phyloP scores from a whole-genome alignment of 495 filamentous ascomycete genomes.

The Annulohypoxylon stygium region DNA sequence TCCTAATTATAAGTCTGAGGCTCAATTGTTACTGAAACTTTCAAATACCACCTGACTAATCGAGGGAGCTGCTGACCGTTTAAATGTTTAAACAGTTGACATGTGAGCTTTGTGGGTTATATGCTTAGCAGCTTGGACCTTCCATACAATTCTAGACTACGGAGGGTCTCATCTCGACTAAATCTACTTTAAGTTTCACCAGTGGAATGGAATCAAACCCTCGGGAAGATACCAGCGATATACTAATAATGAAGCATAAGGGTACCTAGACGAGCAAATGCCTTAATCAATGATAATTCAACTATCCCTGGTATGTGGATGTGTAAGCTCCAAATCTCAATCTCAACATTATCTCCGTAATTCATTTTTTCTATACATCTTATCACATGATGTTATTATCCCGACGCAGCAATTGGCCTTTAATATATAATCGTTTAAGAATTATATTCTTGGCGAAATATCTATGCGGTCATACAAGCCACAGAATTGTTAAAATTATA shows the following conservation, averaged over 20 bases:
- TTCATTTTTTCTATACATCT: neutral
- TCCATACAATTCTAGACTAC: constrained; percentile 25
- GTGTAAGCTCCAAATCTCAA: constrained; percentile 5
- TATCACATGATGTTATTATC: neutral
- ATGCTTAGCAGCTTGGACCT: constrained; percentile 9
- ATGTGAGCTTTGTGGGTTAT: neutral
- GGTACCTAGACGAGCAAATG: neutral
- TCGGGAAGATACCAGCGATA: constrained; percentile 1
- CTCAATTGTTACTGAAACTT: constrained; percentile 35
- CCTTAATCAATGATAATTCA: neutral
- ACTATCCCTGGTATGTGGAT: neutral
- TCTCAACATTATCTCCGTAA: constrained; percentile 3
- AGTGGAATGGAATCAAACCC: constrained; percentile 18
- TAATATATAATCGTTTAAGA: neutral
- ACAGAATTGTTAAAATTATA: neutral
- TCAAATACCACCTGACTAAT: constrained; percentile 30
- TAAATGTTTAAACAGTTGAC: neutral
- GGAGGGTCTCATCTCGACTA: constrained; percentile 28
- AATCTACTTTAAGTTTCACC: constrained; percentile 39
- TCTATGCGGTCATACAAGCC: neutral
- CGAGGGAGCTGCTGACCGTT: constrained; percentile 11
- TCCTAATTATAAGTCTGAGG: constrained; percentile 16
- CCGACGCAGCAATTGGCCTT: constrained; percentile 1
- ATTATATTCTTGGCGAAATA: neutral
- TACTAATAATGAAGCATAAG: constrained; percentile 9